Evolutionary conservation across 257 asterid genomes (phyloP).

Genomic region (Mitragyna speciosa): DNA sequence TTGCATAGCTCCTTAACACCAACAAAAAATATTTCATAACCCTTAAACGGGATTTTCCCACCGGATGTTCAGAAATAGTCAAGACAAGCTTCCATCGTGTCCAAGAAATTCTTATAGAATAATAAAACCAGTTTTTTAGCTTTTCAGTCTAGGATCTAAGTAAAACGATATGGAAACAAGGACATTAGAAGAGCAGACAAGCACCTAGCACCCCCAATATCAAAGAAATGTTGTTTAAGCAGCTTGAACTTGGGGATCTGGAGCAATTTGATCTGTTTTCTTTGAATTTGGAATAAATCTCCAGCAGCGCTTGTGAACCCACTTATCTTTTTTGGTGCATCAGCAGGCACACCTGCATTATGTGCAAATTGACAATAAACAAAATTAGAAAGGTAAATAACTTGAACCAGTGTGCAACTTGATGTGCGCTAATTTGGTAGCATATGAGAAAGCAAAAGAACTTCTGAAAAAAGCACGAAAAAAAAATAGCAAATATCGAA

Average conservation of each 20-base stretch:
- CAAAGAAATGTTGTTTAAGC: constrained; percentile 33
- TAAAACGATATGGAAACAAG: background rate
- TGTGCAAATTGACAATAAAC: background rate
- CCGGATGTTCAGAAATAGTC: background rate
- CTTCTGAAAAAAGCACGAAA: background rate
- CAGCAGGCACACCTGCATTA: constrained; percentile 71
- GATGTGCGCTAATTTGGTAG: background rate
- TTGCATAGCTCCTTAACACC: background rate
- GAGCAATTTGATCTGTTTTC: constrained; percentile 34
- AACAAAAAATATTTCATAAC: background rate
- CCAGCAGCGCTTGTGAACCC: constrained; percentile 99
- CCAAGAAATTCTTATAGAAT: background rate
- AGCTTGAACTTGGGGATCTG: constrained; percentile 45
- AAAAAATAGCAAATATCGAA: background rate
- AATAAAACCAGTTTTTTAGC: background rate
- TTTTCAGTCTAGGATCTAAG: background rate
- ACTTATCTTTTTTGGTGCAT: constrained; percentile 89
- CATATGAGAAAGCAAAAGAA: background rate
- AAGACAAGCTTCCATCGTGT: background rate
- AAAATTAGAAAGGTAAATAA: background rate
- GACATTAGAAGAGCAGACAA: background rate
- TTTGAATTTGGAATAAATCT: constrained; percentile 54
- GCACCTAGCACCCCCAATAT: background rate
- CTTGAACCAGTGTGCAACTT: background rate
- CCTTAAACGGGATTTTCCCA: background rate